A percentile compares a stretch with the other conserved stretches of the same genome.
These are phyloP conservation scores for Pythium guiyangense DNA, from an alignment of 352 stramenopile genomes.

Conservation along the genomic window DNA sequence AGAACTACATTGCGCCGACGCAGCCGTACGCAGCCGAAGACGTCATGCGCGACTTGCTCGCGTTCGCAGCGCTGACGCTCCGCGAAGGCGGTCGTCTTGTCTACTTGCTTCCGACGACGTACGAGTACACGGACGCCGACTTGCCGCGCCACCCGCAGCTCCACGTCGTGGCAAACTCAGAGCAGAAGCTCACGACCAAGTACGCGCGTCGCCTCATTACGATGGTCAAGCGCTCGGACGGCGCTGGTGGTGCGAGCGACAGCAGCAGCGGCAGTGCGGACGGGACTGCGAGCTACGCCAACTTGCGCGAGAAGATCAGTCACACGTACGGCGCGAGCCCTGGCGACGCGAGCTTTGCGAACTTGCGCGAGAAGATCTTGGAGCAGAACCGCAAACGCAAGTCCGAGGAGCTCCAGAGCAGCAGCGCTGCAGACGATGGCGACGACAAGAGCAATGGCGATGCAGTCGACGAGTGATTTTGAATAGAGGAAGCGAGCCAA, in stretches of 20 bases:
- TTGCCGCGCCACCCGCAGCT: constrained; percentile 71
- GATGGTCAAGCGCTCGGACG: constrained; percentile 66
- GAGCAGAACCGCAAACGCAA: constrained; percentile 58
- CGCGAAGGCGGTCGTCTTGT: constrained; percentile 75
- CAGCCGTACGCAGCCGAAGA: constrained; percentile 95
- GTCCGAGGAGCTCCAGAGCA: constrained; percentile 21
- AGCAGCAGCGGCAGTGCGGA: constrained; percentile 1
- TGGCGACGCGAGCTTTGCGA: constrained; percentile 57
- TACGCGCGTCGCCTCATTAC: constrained; percentile 83
- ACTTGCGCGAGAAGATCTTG: constrained; percentile 63
- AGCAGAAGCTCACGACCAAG: constrained; percentile 83
- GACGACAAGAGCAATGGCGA: too few relatives aligned
- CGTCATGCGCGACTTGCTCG: constrained; percentile 96
- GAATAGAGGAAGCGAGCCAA: too few relatives aligned
- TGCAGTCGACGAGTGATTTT: too few relatives aligned
- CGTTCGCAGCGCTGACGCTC: constrained; percentile 83
- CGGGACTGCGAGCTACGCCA: constrained; percentile 57
- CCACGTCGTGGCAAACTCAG: constrained; percentile 67
- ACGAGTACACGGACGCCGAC: constrained; percentile 77
- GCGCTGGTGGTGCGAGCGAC: not conserved
- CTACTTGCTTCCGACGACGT: constrained; percentile 83
- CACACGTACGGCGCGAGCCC: constrained; percentile 17
- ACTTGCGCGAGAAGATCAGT: constrained; percentile 66
- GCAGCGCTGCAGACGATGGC: too few relatives aligned
- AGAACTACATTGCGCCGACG: constrained; percentile 95